Evolutionary conservation across 2,329 filamentous ascomycete species (phyloP).

Genomic region (Pleoardoris graminearum): DNA sequence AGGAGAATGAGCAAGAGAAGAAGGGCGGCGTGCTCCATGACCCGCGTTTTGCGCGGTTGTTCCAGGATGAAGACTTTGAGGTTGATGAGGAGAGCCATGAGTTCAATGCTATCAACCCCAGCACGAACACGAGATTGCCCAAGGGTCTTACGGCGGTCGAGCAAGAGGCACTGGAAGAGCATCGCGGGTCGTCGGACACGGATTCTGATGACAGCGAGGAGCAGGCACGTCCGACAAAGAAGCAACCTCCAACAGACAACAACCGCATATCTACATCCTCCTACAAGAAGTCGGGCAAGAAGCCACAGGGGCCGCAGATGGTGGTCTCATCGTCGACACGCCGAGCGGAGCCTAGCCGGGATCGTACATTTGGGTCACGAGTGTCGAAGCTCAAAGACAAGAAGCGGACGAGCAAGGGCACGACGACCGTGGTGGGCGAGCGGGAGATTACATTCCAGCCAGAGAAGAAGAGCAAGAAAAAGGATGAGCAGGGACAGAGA

Average conservation of each 20-base stretch:
- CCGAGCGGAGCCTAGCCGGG: slow-evolving; percentile 49
- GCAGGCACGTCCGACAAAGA: slow-evolving; percentile 23
- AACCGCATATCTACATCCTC: slow-evolving; percentile 65
- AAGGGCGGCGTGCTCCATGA: slow-evolving; percentile 67
- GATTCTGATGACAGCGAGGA: slow-evolving; percentile 40
- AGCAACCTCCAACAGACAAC: slow-evolving; percentile 39
- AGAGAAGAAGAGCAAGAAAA: slow-evolving; percentile 51
- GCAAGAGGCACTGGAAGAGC: slow-evolving; percentile 58
- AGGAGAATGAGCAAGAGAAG: slow-evolving; percentile 56
- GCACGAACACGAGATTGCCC: slow-evolving; percentile 63
- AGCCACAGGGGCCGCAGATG: slow-evolving; percentile 54
- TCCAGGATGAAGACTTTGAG: slow-evolving; percentile 89
- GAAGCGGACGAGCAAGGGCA: slow-evolving; percentile 17
- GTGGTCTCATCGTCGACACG: slow-evolving; percentile 57
- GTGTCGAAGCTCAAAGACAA: slow-evolving; percentile 47
- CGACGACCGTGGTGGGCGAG: slow-evolving; percentile 52
- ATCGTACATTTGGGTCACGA: slow-evolving; percentile 62
- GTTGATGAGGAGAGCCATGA: slow-evolving; percentile 89
- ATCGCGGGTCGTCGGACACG: slow-evolving; percentile 39
- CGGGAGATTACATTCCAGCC: slow-evolving; percentile 75
- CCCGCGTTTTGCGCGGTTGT: slow-evolving; percentile 82
- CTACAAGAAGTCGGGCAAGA: slow-evolving; percentile 61
- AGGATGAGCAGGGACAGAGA: slow-evolving; percentile 32
- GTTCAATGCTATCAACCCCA: slow-evolving; percentile 79
- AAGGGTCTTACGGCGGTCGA: slow-evolving; percentile 63